Evolutionary conservation across 1,284 basidiomycete genomes (phyloP), one percentile per base, ranked within the genome.

Genomic region (Pterulicium gracile): DNA sequence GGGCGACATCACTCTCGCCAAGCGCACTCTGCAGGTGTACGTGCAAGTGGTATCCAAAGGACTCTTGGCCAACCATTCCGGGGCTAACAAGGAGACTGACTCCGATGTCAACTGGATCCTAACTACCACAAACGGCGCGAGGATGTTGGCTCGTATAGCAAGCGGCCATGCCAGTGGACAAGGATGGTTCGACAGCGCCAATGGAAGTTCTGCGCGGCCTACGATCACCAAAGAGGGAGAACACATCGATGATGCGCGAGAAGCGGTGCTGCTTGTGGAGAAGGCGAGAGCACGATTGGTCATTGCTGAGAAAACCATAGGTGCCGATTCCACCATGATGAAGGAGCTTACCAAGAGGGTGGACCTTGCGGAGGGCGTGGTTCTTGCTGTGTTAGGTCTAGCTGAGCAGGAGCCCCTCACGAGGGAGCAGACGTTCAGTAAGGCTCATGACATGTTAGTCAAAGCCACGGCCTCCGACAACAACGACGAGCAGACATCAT

Each of bases 11-110:
- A 58, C 68, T 5, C 75, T 92, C 19, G 88, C 91, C 1, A 79
- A 76, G 52, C 78, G 87, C 22, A 85, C 83, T 0, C 70, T 95
- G 42, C 72, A 77, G 40, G 66, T 96, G 22, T 97, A 96, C 57
- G 73, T 85, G n/a, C 81, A 88, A 55, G 73, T 94, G 10, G 86
- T 91, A 10, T 72, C 80, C 45, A 94, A 91, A 58, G 79, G 84
- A 4, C 73, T 77, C 47, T 72, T 91, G 56, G 80, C 85, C 14
- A 61, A 56, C 3, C 58, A 62, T 39, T 68, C 67, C 15, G 60
- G 60, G 24, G 56, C 61, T 12, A 65, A 68, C n/a, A 68, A 69
- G 27, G 69, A 72, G 35, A 57, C 56, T 15, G 80, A 91, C 55
- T 73, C 71, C 0, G 77, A 88, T 51, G 58, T 58, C 10, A 61